Conservation (phyloP, 2,329 filamentous ascomycete genomes). For the Aspergillus udagawae region DNA sequence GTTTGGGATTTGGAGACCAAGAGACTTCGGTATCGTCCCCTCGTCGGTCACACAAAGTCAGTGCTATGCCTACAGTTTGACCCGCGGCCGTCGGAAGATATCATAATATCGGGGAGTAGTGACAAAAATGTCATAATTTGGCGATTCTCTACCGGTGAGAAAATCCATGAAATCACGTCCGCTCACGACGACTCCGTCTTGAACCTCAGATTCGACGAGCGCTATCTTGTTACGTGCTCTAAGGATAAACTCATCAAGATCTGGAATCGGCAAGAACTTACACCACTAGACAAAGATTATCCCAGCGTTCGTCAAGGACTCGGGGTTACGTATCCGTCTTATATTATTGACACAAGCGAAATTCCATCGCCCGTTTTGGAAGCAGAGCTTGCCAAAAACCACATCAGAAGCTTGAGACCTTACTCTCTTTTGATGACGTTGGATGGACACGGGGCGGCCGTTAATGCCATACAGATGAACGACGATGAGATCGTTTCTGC, state of each 20-base stretch:
- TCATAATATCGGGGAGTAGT: slow-evolving; percentile 93
- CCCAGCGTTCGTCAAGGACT: slow-evolving; percentile 40
- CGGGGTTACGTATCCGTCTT: slow-evolving; percentile 47
- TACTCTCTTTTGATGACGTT: slow-evolving; percentile 76
- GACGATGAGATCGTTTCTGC: slow-evolving; percentile 87
- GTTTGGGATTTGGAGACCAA: slow-evolving; percentile 86
- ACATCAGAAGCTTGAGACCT: slow-evolving; percentile 50
- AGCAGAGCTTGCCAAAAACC: slow-evolving; percentile 38
- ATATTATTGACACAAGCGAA: slow-evolving; percentile 50
- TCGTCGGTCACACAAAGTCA: slow-evolving; percentile 75
- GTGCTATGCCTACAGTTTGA: slow-evolving; percentile 96
- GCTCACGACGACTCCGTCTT: slow-evolving; percentile 89
- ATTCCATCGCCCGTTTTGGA: slow-evolving; percentile 41
- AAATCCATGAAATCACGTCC: slow-evolving; percentile 68
- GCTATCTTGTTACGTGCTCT: slow-evolving; percentile 91
- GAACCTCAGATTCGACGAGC: slow-evolving; percentile 86
- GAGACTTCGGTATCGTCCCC: slow-evolving; percentile 68
- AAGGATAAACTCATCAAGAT: slow-evolving; percentile 97
- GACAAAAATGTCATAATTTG: slow-evolving; percentile 88
- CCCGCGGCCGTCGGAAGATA: slow-evolving; percentile 75
- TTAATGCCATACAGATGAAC: slow-evolving; percentile 91
- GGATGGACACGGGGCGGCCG: slow-evolving; percentile 81
- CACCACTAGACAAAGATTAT: slow-evolving; percentile 43
- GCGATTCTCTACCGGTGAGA: slow-evolving; percentile 85
- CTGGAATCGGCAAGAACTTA: slow-evolving; percentile 76